Evolutionary conservation across 805 yeast species (phyloP), one percentile per base, ranked within the genome.

Genomic region (Candida ascalaphidarum): DNA sequence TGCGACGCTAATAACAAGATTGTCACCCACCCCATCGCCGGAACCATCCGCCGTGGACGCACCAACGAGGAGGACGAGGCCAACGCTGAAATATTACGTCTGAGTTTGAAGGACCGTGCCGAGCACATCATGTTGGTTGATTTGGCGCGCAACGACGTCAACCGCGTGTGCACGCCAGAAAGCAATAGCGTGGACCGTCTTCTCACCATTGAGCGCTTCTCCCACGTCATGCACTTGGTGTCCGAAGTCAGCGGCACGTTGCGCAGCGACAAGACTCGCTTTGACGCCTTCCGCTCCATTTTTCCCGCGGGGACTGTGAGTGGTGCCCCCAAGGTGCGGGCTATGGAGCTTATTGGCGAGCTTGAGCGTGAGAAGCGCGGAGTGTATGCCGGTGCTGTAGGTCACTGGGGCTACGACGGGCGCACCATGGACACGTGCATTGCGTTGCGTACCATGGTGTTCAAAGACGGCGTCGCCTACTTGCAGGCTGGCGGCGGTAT

Each of bases 401-500:
- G 99, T 6, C 81, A 82, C 52, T 92, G 96, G 96, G 86, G 95
- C 1, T 92, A 88, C 51, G 95, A 86, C 46, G 85, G 89, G n/a
- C 75, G 73, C 43, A 71, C 85, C 17, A 89, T 92, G 97, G 94
- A 92, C 50, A 92, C 97, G 2, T 92, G 98, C 59, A 92, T 92
- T 52, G 98, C 98, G 0, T 65, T 92, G 44, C 74, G 99, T 59
- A 92, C 99, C 0, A 89, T 92, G 98, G 86, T 92, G 25, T 80
- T 73, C 50, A 92, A 92, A 50, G 84, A 89, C 41, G 89, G 88
- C 15, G 65, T 73, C 29, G 96, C 96, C 0, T 89, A 86, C 46
- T 65, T 92, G 43, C 99, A 92, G 65, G 97, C 98, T 3, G 98
- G 99, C 39, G 99, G 99, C 32, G 99, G 99, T 34, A 92, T 92